These are phyloP conservation scores for Ceratocystiopsis sp. DNA, from an alignment of 2,329 filamentous ascomycete genomes.

Conservation along the genomic window DNA sequence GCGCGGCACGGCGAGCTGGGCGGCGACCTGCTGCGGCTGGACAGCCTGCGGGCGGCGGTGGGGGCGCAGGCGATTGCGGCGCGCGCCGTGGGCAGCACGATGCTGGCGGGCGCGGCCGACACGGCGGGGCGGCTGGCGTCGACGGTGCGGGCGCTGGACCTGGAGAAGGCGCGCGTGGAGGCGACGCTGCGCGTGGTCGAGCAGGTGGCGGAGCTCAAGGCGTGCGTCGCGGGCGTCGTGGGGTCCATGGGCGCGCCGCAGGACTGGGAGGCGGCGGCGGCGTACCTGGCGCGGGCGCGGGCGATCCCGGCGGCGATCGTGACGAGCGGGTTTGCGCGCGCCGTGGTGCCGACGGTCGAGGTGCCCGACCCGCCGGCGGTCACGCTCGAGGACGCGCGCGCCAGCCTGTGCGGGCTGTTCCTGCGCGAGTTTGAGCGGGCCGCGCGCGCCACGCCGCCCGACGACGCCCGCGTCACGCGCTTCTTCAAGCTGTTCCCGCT, in stretches of 20 bases:
- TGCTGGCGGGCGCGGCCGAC: conserved; percentile 71
- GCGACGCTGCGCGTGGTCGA: conserved; percentile 84
- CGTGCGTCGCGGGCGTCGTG: conserved; percentile 84
- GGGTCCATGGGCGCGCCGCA: conserved; percentile 96
- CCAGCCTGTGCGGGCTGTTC: conserved; percentile 81
- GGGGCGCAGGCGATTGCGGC: conserved; percentile 75
- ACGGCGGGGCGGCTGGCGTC: conserved; percentile 75
- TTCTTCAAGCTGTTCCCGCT: conserved; percentile 98
- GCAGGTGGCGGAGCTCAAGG: conserved; percentile 91
- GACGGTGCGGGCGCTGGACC: conserved; percentile 73
- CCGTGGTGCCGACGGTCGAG: conserved; percentile 88
- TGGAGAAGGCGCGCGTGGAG: conserved; percentile 82
- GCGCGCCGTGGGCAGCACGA: conserved; percentile 70
- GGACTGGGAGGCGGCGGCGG: conserved; percentile 94
- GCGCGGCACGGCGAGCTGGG: conserved; percentile 74
- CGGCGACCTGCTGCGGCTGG: conserved; percentile 71
- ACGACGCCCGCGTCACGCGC: conserved; percentile 75
- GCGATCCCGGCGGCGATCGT: conserved; percentile 68
- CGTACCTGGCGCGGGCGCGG: conserved; percentile 68
- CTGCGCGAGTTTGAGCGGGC: conserved; percentile 90
- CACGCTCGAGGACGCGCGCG: conserved; percentile 72
- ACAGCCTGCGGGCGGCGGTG: conserved; percentile 74
- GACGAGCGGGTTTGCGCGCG: conserved; percentile 70
- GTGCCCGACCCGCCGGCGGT: conserved; percentile 81
- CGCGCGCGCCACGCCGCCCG: conserved; percentile 45